phyloP scores from a whole-genome alignment of 192 early-diverging fungal genomes.

The Linnemannia zychae region DNA sequence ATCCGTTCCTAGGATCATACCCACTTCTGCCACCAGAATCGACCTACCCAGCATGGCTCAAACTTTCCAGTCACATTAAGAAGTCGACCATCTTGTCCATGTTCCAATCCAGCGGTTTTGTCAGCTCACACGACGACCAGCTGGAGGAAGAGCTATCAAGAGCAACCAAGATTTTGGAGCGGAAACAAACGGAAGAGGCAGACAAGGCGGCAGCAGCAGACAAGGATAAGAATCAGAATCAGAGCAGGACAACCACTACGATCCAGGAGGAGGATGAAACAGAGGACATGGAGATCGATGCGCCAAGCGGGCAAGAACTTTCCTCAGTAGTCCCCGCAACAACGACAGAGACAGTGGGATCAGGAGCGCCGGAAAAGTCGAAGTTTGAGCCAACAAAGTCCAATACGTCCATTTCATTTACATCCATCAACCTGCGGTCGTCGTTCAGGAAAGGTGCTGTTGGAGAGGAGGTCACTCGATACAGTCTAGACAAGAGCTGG shows the following conservation, averaged over 20 bases:
- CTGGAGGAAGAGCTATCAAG: constrained; percentile 56
- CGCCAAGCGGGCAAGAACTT: background rate
- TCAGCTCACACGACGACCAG: constrained; percentile 64
- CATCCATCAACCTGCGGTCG: constrained; percentile 81
- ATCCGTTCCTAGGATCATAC: constrained; percentile 86
- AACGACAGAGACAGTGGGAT: background rate
- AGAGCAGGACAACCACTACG: constrained; percentile 12
- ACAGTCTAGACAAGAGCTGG: constrained; percentile 93
- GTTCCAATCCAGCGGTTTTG: constrained; percentile 33
- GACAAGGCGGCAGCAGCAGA: constrained; percentile 45
- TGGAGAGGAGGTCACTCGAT: constrained; percentile 76
- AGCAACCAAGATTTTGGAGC: constrained; percentile 67
- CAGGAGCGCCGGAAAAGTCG: background rate
- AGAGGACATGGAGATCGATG: constrained; percentile 21
- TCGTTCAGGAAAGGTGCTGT: constrained; percentile 85
- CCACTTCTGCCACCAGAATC: constrained; percentile 74
- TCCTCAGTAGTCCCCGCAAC: background rate
- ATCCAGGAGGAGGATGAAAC: constrained; percentile 35
- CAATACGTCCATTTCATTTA: constrained; percentile 65
- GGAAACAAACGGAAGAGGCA: constrained; percentile 68
- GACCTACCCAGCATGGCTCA: constrained; percentile 83
- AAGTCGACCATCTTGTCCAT: constrained; percentile 16
- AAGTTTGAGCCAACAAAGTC: background rate
- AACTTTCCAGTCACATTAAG: constrained; percentile 78
- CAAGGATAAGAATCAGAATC: constrained; percentile 17